A percentile compares a stretch with the other conserved stretches of the same genome.
Conservation (phyloP, 1,284 basidiomycete genomes). For the Rhodotorula sp. region DNA sequence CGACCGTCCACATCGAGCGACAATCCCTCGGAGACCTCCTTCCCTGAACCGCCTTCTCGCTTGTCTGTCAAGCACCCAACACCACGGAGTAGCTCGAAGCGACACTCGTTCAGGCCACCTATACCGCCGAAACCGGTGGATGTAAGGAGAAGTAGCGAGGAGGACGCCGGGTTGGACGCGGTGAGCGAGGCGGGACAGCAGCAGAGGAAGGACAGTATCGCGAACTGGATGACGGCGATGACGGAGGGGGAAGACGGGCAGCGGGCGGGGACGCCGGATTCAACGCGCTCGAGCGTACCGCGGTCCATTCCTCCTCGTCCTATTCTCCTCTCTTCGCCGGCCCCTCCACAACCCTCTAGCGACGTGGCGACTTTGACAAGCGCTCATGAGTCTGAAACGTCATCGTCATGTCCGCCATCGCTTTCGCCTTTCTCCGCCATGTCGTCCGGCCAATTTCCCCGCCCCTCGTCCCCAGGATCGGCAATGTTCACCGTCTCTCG, state of each 20-base stretch:
- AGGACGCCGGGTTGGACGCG: neutral
- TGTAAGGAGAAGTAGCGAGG: neutral
- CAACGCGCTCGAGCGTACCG: neutral
- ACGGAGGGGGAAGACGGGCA: neutral
- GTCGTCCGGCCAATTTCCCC: neutral
- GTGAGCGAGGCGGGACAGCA: neutral
- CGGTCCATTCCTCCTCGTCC: conserved; percentile 11
- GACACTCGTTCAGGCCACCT: conserved; percentile 3
- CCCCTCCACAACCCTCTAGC: neutral
- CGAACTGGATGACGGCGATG: neutral
- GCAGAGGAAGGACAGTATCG: neutral
- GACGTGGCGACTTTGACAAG: neutral
- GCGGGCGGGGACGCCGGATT: neutral
- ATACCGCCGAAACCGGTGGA: conserved; percentile 14
- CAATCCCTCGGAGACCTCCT: conserved; percentile 4
- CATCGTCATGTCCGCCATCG: conserved; percentile 12
- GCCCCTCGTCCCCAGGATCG: neutral
- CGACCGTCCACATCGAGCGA: neutral
- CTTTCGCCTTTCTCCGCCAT: conserved; percentile 6
- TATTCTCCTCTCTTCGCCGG: neutral
- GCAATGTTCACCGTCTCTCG: neutral
- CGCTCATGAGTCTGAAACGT: neutral
- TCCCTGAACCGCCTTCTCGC: conserved; percentile 7
- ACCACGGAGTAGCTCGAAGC: neutral
- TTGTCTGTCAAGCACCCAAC: neutral